These are phyloP conservation scores for Endotrypanum monterogeii DNA, from an alignment of 208 protist species.

Conservation along the genomic window DNA sequence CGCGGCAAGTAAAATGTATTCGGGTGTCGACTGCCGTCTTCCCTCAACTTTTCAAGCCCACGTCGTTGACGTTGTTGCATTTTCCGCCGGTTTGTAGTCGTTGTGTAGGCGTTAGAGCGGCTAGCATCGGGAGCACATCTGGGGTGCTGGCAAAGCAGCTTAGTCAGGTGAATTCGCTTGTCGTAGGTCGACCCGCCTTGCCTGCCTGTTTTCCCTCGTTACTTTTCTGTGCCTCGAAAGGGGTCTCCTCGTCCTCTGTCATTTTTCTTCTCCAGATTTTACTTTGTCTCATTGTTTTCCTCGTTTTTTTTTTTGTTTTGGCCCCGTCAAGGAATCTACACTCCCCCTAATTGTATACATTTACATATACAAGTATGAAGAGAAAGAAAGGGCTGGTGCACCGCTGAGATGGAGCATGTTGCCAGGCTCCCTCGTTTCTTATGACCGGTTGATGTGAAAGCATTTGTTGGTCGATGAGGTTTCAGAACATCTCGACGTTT, in stretches of 20 bases:
- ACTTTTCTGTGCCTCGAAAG: neutral
- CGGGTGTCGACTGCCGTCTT: neutral
- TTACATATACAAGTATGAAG: neutral
- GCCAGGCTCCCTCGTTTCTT: neutral
- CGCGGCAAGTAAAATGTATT: slow-evolving; percentile 68
- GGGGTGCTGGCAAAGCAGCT: too few species aligned
- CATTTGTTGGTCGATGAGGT: too few species aligned
- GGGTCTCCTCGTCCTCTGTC: neutral
- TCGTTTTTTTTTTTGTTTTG: slow-evolving; percentile 1
- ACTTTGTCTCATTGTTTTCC: neutral
- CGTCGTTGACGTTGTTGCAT: too few species aligned
- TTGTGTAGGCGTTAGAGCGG: neutral
- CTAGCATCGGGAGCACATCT: too few species aligned
- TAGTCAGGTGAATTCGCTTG: neutral
- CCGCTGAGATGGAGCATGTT: neutral
- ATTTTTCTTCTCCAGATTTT: neutral
- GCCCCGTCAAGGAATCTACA: neutral
- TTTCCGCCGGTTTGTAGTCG: neutral
- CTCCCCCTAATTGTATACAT: neutral
- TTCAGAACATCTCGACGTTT: too few species aligned
- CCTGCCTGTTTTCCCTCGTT: neutral
- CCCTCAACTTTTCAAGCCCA: too few species aligned
- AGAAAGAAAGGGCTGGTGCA: neutral
- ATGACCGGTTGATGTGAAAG: neutral
- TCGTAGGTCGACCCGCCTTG: too few species aligned